Evolutionary conservation across 306 rosid genomes (phyloP), one percentile per base, ranked within the genome.

Genomic region (Prunus padus): DNA sequence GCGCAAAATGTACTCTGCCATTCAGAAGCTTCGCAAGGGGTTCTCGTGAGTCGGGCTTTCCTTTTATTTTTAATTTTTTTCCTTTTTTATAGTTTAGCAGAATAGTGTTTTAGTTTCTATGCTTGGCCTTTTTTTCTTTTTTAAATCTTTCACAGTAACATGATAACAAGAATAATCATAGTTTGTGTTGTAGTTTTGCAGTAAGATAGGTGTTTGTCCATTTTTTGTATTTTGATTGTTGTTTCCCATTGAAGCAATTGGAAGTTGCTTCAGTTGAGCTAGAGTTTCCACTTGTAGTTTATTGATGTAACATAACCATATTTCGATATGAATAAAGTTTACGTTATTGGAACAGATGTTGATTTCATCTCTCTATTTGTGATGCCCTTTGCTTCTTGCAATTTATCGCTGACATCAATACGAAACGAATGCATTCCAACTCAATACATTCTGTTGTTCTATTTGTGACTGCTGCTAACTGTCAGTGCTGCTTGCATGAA

Each of bases 1-100:
- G 46, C 76, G 96, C 81, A 90, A 90, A 80, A 81, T 90, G 91
- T 90, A 77, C 76, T 37, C 76, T 52, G 89, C 92, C 22, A 90
- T 90, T 47, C 92, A 86, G 82, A 90, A 86, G 88, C 92, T 90
- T 69, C 61, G 82, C 65, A 88, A 86, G 63, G 83, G 87, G 69
- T 84, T 84, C 67, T 82, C 87, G 70, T 79, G 83, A 79, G 65
- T 73, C 65, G 72, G 15, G 12, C 28, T 44, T 65, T 69, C 30
- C 33, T n/a, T 25, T 18, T 22, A 14, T 19, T 57, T 13, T 45
- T 22, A 13, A 5, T 68, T 2, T 56, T 12, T 10, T 4, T 20
- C 47, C 4, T 10, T 74, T 19, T 51, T 52, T 22, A 10, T 54
- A 6, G 56, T n/a, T 62, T 19, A 46, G 55, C 18, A 4, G 54